These are phyloP conservation scores for Aquilaria malaccensis DNA, from an alignment of 345 rosid genomes.

Conservation along the genomic window DNA sequence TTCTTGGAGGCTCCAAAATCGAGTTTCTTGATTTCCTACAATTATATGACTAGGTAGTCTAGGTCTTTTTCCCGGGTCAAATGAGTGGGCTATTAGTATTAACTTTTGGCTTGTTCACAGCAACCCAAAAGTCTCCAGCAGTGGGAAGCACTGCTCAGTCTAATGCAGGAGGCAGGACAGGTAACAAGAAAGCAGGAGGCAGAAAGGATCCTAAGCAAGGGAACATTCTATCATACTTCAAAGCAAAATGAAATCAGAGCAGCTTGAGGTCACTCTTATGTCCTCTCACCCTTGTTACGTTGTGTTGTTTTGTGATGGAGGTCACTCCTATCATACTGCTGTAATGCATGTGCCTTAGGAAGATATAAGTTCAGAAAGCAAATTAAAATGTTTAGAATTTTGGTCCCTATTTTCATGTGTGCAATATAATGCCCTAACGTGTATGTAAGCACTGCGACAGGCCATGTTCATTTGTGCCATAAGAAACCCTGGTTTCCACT, in stretches of 20 bases:
- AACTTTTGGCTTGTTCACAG: conserved; percentile 12
- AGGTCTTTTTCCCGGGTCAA: too few relatives aligned
- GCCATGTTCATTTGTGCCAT: too few relatives aligned
- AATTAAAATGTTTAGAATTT: neutral
- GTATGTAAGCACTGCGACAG: too few relatives aligned
- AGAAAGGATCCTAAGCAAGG: conserved; percentile 86
- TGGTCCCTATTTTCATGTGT: too few relatives aligned
- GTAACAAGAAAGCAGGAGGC: conserved; percentile 61
- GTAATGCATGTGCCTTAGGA: neutral
- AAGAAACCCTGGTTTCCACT: too few relatives aligned
- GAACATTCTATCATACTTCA: conserved; percentile 77
- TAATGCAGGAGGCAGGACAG: conserved; percentile 47
- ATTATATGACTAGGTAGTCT: neutral
- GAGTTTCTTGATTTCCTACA: neutral
- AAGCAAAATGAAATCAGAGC: conserved; percentile 29
- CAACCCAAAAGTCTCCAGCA: conserved; percentile 55
- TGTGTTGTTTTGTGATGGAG: neutral
- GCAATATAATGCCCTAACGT: too few relatives aligned
- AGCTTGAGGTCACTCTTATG: neutral
- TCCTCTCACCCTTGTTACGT: neutral
- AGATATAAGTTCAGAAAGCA: neutral
- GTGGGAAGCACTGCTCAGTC: conserved; percentile 19
- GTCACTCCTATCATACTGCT: neutral
- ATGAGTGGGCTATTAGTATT: neutral
- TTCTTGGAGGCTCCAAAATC: neutral